A percentile compares a stretch with the other conserved stretches of the same genome.
These are phyloP conservation scores for Penicillium sp. DNA, from an alignment of 2,329 filamentous ascomycete genomes.

Conservation along the genomic window DNA sequence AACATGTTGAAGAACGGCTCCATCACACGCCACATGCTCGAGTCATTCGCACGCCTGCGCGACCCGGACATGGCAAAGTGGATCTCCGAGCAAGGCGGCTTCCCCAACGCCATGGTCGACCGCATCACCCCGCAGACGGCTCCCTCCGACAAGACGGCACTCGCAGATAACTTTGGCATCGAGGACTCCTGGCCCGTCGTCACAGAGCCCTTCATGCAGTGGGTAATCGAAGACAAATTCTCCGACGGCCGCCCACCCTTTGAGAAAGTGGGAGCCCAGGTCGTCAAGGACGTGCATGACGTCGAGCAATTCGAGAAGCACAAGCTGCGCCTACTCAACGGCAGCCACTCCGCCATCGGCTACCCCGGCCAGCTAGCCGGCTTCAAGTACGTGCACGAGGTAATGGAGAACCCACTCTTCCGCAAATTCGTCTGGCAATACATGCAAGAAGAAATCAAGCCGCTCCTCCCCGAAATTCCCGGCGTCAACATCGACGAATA, in stretches of 20 bases:
- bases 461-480: conserved; percentile 57
- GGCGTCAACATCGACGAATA: conserved; percentile 61
- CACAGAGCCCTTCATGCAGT: conserved; percentile 63
- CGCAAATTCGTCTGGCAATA: conserved; percentile 59
- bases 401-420: conserved; percentile 57
- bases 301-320: conserved; percentile 64
- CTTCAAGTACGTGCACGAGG: conserved; percentile 62
- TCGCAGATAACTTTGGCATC: conserved; percentile 55
- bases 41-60: conserved; percentile 56
- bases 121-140: conserved; percentile 61
- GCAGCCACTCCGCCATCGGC: conserved; percentile 59
- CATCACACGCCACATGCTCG: conserved; percentile 60
- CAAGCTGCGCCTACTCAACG: conserved; percentile 63
- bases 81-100: conserved; percentile 56
- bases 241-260: conserved; percentile 59
- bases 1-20: conserved; percentile 65
- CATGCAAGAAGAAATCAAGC: conserved; percentile 63
- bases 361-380: conserved; percentile 60
- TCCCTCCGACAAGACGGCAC: conserved; percentile 52
- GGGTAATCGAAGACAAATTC: conserved; percentile 62
- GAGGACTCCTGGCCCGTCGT: conserved; percentile 61
- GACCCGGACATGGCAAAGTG: conserved; percentile 57
- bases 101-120: conserved; percentile 64
- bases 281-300: conserved; percentile 58
- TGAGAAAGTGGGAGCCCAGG: conserved; percentile 60